Conservation (phyloP, 768 basidiomycete genomes). For the Trametes coccinea region DNA sequence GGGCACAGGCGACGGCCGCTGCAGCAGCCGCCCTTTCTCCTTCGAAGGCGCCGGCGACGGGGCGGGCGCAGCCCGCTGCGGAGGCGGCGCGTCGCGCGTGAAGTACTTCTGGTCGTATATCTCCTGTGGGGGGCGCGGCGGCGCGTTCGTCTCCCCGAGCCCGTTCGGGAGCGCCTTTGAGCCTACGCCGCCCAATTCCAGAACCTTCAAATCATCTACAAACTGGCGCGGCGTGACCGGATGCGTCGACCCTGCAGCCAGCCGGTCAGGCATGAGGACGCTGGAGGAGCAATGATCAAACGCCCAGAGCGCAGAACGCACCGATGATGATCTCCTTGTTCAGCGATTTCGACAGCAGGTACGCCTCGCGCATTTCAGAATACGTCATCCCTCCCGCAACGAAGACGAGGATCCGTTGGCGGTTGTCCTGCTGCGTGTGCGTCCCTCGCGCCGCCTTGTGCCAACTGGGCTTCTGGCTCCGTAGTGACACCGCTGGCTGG, state of each 20-base stretch:
- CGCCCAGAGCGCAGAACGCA: slow-evolving; percentile 33
- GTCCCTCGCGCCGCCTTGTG: slow-evolving; percentile 70
- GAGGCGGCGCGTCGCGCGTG: slow-evolving; percentile 61
- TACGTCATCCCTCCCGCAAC: slow-evolving; percentile 95
- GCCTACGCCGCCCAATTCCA: slow-evolving; percentile 87
- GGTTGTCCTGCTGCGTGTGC: slow-evolving; percentile 48
- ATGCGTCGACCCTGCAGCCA: slow-evolving; percentile 83
- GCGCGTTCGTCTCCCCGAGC: slow-evolving; percentile 46
- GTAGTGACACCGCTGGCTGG: slow-evolving; percentile 54
- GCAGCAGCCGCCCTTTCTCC: slow-evolving; percentile 27
- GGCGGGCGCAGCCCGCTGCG: slow-evolving; percentile 41
- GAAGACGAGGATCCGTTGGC: slow-evolving; percentile 85
- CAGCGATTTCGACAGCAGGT: slow-evolving; percentile 68
- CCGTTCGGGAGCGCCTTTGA: slow-evolving; percentile 74
- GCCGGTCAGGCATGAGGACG: background rate
- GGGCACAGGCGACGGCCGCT: slow-evolving; percentile 45
- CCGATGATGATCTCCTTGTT: slow-evolving; percentile 94
- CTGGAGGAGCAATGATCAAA: background rate
- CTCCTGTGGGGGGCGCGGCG: slow-evolving; percentile 62
- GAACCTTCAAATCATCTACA: slow-evolving; percentile 81
- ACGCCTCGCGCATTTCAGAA: slow-evolving; percentile 90
- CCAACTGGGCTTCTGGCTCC: slow-evolving; percentile 90
- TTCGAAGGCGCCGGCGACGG: slow-evolving; percentile 34
- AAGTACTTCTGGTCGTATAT: slow-evolving; percentile 82
- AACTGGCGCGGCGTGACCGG: slow-evolving; percentile 80